phyloP scores from a whole-genome alignment of 176 grass and related monocot genomes.

The Bolboschoenus planiculmis region DNA sequence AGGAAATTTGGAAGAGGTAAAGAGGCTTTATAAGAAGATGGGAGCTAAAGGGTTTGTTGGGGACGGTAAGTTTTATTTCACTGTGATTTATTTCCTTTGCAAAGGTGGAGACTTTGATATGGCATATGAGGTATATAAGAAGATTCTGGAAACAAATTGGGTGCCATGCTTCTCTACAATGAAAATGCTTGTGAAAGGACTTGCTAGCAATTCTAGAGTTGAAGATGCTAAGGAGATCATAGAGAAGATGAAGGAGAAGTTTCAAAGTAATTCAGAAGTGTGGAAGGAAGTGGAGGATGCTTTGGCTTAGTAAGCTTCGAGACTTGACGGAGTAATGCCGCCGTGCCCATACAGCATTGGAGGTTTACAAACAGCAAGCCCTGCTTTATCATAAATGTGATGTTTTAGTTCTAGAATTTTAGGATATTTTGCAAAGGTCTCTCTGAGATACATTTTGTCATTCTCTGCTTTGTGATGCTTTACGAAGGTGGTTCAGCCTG shows the following conservation, averaged over 20 bases:
- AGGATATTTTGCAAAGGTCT: neutral
- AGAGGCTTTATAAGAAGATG: constrained; percentile 73
- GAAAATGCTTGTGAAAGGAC: constrained; percentile 89
- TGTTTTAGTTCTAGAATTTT: neutral
- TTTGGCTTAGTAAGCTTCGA: constrained; percentile 29
- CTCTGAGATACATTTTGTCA: neutral
- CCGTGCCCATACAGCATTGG: neutral
- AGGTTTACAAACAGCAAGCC: neutral
- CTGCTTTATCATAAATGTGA: neutral
- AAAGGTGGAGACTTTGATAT: constrained; percentile 62
- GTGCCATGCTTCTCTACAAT: constrained; percentile 67
- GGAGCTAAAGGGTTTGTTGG: constrained; percentile 30
- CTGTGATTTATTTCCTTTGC: constrained; percentile 47
- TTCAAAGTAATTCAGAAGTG: constrained; percentile 36
- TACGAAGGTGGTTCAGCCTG: neutral
- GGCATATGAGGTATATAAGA: constrained; percentile 50
- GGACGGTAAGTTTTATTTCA: constrained; percentile 40
- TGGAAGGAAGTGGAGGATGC: constrained; percentile 89
- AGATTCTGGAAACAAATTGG: constrained; percentile 43
- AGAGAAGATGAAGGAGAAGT: constrained; percentile 84
- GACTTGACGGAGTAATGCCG: neutral
- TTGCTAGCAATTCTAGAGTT: constrained; percentile 41
- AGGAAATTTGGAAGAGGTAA: constrained; percentile 69
- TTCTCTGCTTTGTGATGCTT: neutral
- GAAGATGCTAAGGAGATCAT: constrained; percentile 76